A percentile compares a stretch with the other conserved stretches of the same genome.
phyloP scores from a whole-genome alignment of 2,329 filamentous ascomycete species.

The Capronia americana region DNA sequence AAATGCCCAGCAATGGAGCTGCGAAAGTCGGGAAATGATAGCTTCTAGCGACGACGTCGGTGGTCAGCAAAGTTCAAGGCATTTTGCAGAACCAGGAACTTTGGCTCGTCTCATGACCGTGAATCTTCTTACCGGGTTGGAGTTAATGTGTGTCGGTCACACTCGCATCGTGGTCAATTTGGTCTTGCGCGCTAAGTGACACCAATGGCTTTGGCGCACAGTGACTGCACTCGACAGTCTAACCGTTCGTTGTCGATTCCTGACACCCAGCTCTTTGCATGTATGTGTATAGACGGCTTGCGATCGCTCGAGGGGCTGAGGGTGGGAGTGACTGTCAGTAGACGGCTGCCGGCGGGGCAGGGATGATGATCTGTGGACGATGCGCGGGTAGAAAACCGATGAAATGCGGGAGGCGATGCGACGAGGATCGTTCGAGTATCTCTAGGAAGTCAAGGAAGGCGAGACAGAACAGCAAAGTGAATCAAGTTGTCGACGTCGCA shows the following conservation, averaged over 20 bases:
- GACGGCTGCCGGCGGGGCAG: conserved; percentile 9
- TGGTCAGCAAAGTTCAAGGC: conserved; percentile 10
- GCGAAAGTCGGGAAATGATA: background rate
- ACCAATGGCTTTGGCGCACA: conserved; percentile 15
- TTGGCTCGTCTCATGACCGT: background rate
- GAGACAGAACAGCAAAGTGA: background rate
- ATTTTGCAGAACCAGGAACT: background rate
- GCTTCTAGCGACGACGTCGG: background rate
- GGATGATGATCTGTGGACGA: background rate
- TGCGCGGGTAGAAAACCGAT: background rate
- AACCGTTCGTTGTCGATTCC: background rate
- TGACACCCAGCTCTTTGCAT: background rate
- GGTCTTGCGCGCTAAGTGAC: conserved; percentile 18
- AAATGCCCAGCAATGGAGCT: conserved; percentile 2
- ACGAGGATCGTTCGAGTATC: conserved; percentile 3
- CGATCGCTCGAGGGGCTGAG: conserved; percentile 9
- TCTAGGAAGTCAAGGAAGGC: background rate
- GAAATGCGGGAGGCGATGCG: background rate
- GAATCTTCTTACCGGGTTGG: conserved; percentile 16
- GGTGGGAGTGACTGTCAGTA: conserved; percentile 10
- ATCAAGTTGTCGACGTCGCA: conserved; percentile 8
- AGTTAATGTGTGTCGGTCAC: conserved; percentile 24
- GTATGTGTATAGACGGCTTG: background rate
- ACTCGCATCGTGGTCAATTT: conserved; percentile 22
- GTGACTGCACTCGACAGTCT: conserved; percentile 7